Conservation (phyloP, 2,329 filamentous ascomycete genomes). For the Sarocladiaceae sp. region DNA sequence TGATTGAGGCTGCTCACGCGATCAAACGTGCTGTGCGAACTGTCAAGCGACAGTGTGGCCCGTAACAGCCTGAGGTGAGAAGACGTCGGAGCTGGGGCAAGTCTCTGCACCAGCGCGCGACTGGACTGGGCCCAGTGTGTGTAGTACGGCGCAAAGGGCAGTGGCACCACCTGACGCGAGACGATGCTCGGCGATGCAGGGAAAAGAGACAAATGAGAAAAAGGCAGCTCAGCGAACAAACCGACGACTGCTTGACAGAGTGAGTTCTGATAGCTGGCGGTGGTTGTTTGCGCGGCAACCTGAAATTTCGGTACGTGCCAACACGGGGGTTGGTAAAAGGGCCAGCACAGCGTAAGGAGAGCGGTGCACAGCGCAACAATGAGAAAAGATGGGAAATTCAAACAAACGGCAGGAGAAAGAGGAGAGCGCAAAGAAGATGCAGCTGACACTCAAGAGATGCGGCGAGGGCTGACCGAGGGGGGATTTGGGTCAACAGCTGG, state of each 20-base stretch:
- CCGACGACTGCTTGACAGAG: background rate
- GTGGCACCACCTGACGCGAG: conserved; percentile 1
- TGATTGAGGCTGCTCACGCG: background rate
- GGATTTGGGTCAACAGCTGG: background rate
- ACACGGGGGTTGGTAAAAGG: conserved; percentile 4
- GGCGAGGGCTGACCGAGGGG: conserved; percentile 1
- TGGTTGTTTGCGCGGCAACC: background rate
- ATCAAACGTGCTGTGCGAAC: background rate
- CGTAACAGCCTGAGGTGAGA: conserved; percentile 8
- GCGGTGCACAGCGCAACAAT: conserved; percentile 7
- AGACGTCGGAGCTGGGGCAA: conserved; percentile 3
- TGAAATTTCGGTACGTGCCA: conserved; percentile 8
- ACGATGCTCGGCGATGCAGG: background rate
- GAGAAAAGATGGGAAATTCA: conserved; percentile 9
- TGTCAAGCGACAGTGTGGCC: conserved; percentile 3
- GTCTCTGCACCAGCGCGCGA: conserved; percentile 8
- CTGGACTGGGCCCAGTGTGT: background rate
- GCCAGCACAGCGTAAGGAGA: conserved; percentile 2
- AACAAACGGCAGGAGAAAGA: background rate
- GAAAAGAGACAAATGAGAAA: background rate
- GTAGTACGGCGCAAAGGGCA: conserved; percentile 2
- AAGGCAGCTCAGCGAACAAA: background rate
- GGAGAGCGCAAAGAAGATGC: conserved; percentile 4
- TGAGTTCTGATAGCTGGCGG: background rate
- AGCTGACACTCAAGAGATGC: conserved; percentile 5